phyloP scores from a whole-genome alignment of 345 rosid species.

The Populus euphratica region DNA sequence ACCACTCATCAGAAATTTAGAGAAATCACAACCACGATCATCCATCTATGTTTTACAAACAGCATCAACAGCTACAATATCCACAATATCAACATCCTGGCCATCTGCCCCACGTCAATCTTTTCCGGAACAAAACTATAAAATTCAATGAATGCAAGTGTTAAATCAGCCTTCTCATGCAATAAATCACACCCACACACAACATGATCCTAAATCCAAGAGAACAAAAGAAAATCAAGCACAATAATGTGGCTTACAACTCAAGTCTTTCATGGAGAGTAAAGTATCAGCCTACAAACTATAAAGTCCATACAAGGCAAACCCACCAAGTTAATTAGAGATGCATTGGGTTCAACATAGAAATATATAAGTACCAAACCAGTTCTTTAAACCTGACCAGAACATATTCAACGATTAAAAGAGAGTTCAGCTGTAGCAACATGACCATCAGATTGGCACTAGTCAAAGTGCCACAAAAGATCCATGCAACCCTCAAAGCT shows the following conservation, averaged over 20 bases:
- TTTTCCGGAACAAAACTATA: constrained; percentile 67
- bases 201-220: neutral
- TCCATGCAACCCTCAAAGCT: constrained; percentile 18
- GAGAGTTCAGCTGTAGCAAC: constrained; percentile 22
- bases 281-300: constrained; percentile 20
- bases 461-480: constrained; percentile 7
- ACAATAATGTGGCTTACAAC: neutral
- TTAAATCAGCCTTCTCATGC: constrained; percentile 25
- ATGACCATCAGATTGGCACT: constrained; percentile 26
- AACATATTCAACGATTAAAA: constrained; percentile 22
- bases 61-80: constrained; percentile 68
- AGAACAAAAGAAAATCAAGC: neutral
- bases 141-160: constrained; percentile 45
- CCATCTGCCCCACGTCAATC: constrained; percentile 49
- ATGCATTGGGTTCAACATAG: constrained; percentile 27
- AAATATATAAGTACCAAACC: constrained; percentile 32
- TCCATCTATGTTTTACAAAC: constrained; percentile 49
- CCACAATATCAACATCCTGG: constrained; percentile 51
- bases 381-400: constrained; percentile 24
- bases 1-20: constrained; percentile 37
- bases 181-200: constrained; percentile 8
- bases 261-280: constrained; percentile 10
- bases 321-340: constrained; percentile 1
- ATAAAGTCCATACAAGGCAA: constrained; percentile 14
- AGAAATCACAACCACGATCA: constrained; percentile 49